Conservation (phyloP, 306 rosid species). For the Elaeagnus macrophylla region DNA sequence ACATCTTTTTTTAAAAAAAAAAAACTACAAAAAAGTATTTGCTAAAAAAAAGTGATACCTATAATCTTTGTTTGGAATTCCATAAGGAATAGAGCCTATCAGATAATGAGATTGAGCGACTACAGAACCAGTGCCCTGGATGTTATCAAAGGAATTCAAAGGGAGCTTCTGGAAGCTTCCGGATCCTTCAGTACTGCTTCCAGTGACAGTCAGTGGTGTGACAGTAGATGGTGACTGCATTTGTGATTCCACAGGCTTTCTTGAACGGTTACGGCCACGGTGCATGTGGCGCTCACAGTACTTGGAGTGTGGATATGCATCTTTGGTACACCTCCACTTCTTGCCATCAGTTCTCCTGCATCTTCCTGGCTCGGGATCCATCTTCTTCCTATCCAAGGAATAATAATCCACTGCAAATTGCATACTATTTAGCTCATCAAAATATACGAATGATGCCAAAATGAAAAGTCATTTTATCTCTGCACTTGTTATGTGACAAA, state of each 20-base stretch:
- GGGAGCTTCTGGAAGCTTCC: too few relatives aligned
- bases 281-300: slow-evolving; percentile 96
- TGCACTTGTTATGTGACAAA: too few relatives aligned
- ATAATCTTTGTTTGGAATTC: slow-evolving; percentile 56
- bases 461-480: too few relatives aligned
- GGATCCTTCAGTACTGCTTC: slow-evolving; percentile 28
- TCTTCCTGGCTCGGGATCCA: slow-evolving; percentile 89
- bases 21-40: background rate
- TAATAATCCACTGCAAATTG: slow-evolving; percentile 56
- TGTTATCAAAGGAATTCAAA: slow-evolving; percentile 42
- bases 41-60: slow-evolving; percentile 35
- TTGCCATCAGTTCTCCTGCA: slow-evolving; percentile 91
- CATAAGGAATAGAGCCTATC: slow-evolving; percentile 49
- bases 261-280: slow-evolving; percentile 96
- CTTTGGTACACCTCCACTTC: slow-evolving; percentile 84
- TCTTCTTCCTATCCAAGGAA: slow-evolving; percentile 72
- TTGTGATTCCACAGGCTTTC: slow-evolving; percentile 99
- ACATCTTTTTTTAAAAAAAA: background rate
- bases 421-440: background rate
- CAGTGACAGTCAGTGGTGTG: slow-evolving; percentile 44
- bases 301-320: slow-evolving; percentile 78
- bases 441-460: background rate
- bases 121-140: slow-evolving; percentile 45
- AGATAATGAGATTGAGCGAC: slow-evolving; percentile 37
- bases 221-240: slow-evolving; percentile 46